These are phyloP conservation scores for Actinomucor elegans DNA, from an alignment of 371 early-diverging fungal species.

Conservation along the genomic window DNA sequence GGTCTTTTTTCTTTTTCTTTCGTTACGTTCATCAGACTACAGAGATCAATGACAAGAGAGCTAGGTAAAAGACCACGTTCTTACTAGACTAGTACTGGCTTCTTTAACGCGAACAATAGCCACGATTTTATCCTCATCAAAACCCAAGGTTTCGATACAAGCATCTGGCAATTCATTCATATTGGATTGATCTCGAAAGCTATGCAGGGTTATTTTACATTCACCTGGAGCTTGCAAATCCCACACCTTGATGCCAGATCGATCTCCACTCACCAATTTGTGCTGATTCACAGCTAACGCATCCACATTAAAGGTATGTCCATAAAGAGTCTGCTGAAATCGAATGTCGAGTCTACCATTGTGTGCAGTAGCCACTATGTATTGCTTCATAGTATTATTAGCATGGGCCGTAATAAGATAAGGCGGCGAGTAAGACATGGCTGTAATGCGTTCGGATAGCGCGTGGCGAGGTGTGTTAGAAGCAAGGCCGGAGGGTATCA, in stretches of 20 bases:
- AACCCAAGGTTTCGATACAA: constrained; percentile 26
- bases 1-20: too few species aligned
- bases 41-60: too few species aligned
- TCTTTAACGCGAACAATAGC: constrained; percentile 15
- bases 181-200: constrained; percentile 4
- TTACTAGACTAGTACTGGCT: constrained; percentile 9
- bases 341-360: constrained; percentile 20
- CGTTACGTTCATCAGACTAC: too few species aligned
- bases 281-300: constrained; percentile 32
- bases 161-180: constrained; percentile 18
- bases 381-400: constrained; percentile 54
- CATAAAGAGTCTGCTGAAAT: constrained; percentile 40
- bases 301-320: constrained; percentile 46
- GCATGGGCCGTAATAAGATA: constrained; percentile 48
- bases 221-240: constrained; percentile 17
- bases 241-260: constrained; percentile 47
- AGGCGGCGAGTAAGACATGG: constrained; percentile 39
- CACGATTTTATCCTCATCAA: constrained; percentile 38
- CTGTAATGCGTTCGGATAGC: constrained; percentile 21
- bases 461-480: neutral
- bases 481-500: neutral
- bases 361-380: constrained; percentile 19
- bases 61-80: constrained; percentile 29
- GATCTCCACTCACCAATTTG: constrained; percentile 42
- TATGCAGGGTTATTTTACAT: constrained; percentile 1